Percentiles rank a stretch among this genome's conserved stretches.
phyloP scores from a whole-genome alignment of 192 early-diverging fungal species.

The Lobosporangium transversale region DNA sequence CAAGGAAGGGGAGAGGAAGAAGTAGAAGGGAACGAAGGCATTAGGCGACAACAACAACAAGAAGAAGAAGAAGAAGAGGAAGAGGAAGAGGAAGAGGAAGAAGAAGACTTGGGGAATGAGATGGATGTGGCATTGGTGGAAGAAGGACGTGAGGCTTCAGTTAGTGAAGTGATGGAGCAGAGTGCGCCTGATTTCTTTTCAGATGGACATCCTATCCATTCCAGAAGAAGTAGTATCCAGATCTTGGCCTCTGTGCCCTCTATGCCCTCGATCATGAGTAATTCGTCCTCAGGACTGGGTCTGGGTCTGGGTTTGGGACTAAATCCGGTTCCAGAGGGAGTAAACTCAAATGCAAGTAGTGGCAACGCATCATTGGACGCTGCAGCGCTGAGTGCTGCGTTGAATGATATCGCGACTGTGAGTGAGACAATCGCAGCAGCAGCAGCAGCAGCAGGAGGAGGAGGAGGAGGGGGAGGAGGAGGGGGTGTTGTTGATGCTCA shows the following conservation, averaged over 20 bases:
- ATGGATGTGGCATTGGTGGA: constrained; percentile 32
- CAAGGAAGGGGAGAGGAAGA: not conserved
- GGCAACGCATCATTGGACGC: not conserved
- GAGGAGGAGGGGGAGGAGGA: not conserved
- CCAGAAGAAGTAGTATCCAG: constrained; percentile 34
- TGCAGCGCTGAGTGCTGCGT: not conserved
- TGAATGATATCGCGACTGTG: constrained; percentile 2
- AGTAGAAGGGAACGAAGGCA: not conserved
- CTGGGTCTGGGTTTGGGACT: too few relatives aligned
- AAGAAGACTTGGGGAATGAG: constrained; percentile 8
- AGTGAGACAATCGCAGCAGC: not conserved
- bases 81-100: not conserved
- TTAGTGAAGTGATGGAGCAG: constrained; percentile 46
- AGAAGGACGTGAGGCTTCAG: constrained; percentile 33
- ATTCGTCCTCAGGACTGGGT: not conserved
- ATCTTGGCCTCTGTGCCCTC: not conserved
- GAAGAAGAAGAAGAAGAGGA: constrained; percentile 1
- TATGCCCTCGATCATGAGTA: not conserved
- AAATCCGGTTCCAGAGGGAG: not conserved
- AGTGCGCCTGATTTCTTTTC: constrained; percentile 32
- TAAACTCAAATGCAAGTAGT: not conserved
- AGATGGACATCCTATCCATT: constrained; percentile 42
- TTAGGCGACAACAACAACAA: not conserved
- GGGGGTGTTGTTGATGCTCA: too few relatives aligned
- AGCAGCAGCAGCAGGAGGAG: not conserved